A percentile compares a stretch with the other conserved stretches of the same genome.
Evolutionary conservation across 768 basidiomycete genomes (phyloP).

Genomic region (Cystofilobasidium ferigula): DNA sequence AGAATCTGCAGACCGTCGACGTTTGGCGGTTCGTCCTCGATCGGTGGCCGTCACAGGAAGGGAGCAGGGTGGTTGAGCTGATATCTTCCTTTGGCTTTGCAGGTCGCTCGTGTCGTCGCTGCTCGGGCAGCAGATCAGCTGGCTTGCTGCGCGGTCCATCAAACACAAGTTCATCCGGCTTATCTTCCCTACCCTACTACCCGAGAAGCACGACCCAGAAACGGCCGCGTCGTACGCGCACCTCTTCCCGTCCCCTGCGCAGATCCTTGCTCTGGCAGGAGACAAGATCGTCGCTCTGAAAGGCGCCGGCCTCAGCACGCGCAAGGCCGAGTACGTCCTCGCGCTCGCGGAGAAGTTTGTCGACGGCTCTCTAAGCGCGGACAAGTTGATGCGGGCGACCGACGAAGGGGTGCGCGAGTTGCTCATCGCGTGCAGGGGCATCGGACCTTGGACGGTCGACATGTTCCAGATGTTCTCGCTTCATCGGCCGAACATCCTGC

Average conservation of each 20-base stretch:
- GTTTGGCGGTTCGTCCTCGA: constrained; percentile 60
- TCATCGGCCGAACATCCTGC: constrained; percentile 72
- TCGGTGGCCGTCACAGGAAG: background rate
- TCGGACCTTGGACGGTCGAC: constrained; percentile 60
- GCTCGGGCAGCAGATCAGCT: constrained; percentile 69
- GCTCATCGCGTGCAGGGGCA: constrained; percentile 65
- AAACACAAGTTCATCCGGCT: constrained; percentile 52
- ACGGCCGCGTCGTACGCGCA: background rate
- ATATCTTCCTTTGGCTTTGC: constrained; percentile 1
- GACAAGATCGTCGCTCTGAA: constrained; percentile 50
- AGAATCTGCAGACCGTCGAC: constrained; percentile 61
- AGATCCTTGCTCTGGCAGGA: constrained; percentile 46
- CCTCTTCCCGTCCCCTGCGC: constrained; percentile 57
- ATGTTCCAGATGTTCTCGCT: constrained; percentile 89
- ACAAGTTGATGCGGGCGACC: constrained; percentile 55
- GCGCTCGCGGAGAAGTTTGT: constrained; percentile 70
- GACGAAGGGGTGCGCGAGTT: constrained; percentile 68
- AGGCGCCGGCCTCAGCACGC: constrained; percentile 61
- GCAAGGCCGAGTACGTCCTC: constrained; percentile 86
- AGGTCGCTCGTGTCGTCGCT: constrained; percentile 65
- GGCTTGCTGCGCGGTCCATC: constrained; percentile 75
- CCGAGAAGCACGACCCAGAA: constrained; percentile 2
- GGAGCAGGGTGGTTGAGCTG: no score
- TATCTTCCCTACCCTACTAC: constrained; percentile 7
- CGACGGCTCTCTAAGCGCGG: constrained; percentile 64